Percentiles rank a stretch among this genome's conserved stretches.
phyloP scores from a whole-genome alignment of 1,139 yeast genomes.

The Taiozyma sp. region DNA sequence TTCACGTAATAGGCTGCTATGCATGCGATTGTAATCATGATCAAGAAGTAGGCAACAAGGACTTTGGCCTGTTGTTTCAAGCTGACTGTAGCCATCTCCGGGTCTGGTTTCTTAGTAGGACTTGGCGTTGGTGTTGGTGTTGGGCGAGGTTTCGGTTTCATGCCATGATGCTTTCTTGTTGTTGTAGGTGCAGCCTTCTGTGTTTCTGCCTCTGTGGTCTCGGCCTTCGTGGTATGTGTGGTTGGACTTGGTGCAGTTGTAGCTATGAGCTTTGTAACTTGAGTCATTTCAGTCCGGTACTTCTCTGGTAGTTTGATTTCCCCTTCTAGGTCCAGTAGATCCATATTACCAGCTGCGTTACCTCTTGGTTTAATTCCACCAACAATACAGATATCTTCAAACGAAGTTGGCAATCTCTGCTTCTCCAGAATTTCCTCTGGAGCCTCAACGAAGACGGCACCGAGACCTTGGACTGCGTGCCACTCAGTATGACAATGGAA shows the following conservation, averaged over 20 bases:
- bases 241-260: neutral
- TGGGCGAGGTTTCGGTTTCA: neutral
- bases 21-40: slow-evolving; percentile 2
- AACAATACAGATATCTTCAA: slow-evolving; percentile 52
- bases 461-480: slow-evolving; percentile 71
- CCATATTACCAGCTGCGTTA: slow-evolving; percentile 79
- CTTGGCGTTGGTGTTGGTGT: neutral
- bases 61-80: slow-evolving; percentile 3
- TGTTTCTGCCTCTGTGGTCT: neutral
- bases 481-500: slow-evolving; percentile 83
- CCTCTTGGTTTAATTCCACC: slow-evolving; percentile 50
- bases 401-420: slow-evolving; percentile 46
- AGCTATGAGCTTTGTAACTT: neutral
- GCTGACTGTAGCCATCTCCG: neutral
- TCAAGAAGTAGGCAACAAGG: slow-evolving; percentile 3
- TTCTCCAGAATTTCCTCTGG: slow-evolving; percentile 51
- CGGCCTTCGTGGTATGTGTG: neutral
- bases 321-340: slow-evolving; percentile 63
- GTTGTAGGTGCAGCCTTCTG: neutral
- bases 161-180: neutral
- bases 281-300: neutral
- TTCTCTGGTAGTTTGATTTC: slow-evolving; percentile 30
- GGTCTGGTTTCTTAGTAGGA: neutral
- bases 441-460: slow-evolving; percentile 49
- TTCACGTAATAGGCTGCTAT: neutral